Base-by-base conservation (phyloP, 1,284 basidiomycete species). In the Ceratobasidium theobromae region DNA sequence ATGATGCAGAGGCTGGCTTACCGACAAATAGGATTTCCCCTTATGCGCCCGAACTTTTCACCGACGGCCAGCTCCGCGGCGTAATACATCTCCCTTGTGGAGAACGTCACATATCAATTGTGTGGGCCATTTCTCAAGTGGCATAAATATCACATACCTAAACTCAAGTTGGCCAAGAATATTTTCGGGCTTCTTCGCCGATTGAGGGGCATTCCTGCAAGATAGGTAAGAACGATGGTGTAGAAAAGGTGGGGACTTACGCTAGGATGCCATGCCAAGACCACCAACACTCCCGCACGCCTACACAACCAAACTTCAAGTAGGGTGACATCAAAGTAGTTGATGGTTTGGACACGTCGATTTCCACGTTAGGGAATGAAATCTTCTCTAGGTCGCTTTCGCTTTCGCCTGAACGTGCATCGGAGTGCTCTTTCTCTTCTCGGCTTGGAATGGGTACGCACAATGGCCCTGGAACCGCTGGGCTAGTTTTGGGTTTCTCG, bases 281-380 rank as follows among this genome's bases (percentile, higher is more conserved):
- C 76, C 76, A 78, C 72, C 76, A 78, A 55, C 80, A 75, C 65
- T 76, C 76, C 25, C 79, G 69, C 1, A 80, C 73, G 27, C 78
- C 76, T 12, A 83, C 69, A 64, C 79, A 80, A 23, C 81, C 82
- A 68, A 83, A 82, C 68, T 82, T 82, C 58, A 81, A 71, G 70
- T 79, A 78, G 0, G 79, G 77, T 14, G 75, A 76, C 11, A 81
- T 72, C 6, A 78, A 70, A 1, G 79, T 81, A n/a, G 78, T 78
- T 40, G 72, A 64, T 30, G 58, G 58, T 33, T 52, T 64, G 14
- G 58, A 40, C 5, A 64, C 58, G 14, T 64, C 58, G 21, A 64
- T 43, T 21, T 52, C 35, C 23, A 11, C 12, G 3, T 52, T 28
- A 6, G 25, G 12, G 25, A 30, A 25, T 28, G 32, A 52, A 40